Conservation (phyloP, 805 yeast genomes). For the Blastobotrys peoriensis region DNA sequence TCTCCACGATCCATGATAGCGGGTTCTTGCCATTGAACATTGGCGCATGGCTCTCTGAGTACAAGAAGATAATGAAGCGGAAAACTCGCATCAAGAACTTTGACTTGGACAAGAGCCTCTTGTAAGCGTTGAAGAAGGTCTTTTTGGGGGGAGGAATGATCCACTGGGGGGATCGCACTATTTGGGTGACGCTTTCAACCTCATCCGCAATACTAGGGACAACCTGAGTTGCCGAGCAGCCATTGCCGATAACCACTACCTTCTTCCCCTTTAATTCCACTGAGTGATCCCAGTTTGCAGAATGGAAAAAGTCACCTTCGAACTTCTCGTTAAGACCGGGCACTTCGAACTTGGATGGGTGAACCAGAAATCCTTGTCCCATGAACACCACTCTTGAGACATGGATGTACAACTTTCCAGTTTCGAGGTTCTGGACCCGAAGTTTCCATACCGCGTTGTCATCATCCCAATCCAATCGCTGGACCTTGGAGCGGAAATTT, state of each 20-base stretch:
- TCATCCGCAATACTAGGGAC: constrained; percentile 9
- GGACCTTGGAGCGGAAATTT: constrained; percentile 5
- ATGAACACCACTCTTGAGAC: constrained; percentile 10
- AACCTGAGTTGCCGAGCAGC: constrained; percentile 15
- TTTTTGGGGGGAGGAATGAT: constrained; percentile 13
- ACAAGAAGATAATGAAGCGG: constrained; percentile 11
- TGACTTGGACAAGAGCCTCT: constrained; percentile 1
- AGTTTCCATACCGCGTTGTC: constrained; percentile 11
- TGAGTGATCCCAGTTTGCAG: constrained; percentile 17
- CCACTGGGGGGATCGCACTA: constrained; percentile 17
- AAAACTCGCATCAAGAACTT: constrained; percentile 5
- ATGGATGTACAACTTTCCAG: constrained; percentile 10
- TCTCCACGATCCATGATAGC: constrained; percentile 6
- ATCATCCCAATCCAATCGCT: constrained; percentile 13
- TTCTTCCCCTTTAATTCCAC: constrained; percentile 11
- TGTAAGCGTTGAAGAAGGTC: not conserved
- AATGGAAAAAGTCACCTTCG: constrained; percentile 14
- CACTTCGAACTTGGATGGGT: constrained; percentile 11
- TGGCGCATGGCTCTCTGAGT: constrained; percentile 11
- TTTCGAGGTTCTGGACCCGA: constrained; percentile 3
- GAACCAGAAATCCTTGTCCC: constrained; percentile 14
- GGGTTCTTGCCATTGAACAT: constrained; percentile 11
- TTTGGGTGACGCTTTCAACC: constrained; percentile 11
- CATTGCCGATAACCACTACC: constrained; percentile 13
- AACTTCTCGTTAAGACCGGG: constrained; percentile 14